Conservation (phyloP, 78 protist genomes). For the Dictyostelium capitatum region DNA sequence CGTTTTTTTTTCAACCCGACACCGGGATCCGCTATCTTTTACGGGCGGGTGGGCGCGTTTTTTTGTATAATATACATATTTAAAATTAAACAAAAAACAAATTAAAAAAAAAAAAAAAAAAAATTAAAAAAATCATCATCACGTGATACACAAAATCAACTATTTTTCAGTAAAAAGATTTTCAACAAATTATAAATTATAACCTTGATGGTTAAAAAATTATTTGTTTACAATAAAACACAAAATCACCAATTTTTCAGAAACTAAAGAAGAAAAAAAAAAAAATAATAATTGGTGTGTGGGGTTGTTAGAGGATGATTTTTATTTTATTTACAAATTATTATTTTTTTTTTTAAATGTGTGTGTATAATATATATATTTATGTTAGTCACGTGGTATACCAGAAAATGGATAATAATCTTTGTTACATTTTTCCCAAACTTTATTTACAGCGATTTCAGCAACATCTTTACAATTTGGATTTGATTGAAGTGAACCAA, state of each 20-base stretch:
- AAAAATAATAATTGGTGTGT: too few relatives aligned
- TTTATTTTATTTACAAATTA: background rate
- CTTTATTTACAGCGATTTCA: conserved; percentile 37
- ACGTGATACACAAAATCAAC: too few relatives aligned
- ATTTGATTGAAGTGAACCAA: conserved; percentile 52
- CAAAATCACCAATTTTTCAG: too few relatives aligned
- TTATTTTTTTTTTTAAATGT: background rate
- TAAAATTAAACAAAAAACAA: background rate
- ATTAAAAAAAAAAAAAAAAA: too few relatives aligned
- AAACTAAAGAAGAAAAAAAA: background rate
- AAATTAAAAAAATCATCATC: too few relatives aligned
- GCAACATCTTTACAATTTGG: conserved; percentile 71
- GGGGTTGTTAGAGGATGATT: background rate
- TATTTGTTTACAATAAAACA: too few relatives aligned
- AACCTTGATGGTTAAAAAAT: too few relatives aligned
- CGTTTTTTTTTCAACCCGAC: too few relatives aligned
- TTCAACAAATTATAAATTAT: too few relatives aligned
- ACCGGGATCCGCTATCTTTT: too few relatives aligned
- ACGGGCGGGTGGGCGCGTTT: too few relatives aligned
- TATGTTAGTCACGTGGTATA: conserved; percentile 30
- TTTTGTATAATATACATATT: background rate
- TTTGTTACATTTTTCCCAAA: conserved; percentile 63
- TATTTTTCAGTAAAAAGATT: too few relatives aligned
- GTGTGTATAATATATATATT: background rate
- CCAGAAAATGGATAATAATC: conserved; percentile 66